These are phyloP conservation scores for Amanita fuliginea DNA, from an alignment of 768 basidiomycete genomes.

Conservation along the genomic window DNA sequence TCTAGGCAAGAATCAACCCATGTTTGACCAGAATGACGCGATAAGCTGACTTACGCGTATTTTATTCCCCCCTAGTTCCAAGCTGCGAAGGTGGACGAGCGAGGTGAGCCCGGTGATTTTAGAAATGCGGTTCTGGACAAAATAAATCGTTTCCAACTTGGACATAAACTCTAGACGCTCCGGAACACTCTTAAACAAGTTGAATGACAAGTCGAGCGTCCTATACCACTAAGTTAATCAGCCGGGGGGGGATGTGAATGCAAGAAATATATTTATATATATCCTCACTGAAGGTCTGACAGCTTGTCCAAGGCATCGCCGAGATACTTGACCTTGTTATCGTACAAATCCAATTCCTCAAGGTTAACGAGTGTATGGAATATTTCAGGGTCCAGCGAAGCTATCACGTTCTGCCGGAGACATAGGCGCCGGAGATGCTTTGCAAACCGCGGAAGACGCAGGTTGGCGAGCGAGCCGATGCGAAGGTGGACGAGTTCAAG, in stretches of 20 bases:
- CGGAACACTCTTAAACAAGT: slow-evolving; percentile 67
- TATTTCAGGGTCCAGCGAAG: slow-evolving; percentile 57
- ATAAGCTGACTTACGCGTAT: slow-evolving; percentile 55
- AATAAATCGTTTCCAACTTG: slow-evolving; percentile 71
- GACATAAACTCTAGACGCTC: slow-evolving; percentile 46
- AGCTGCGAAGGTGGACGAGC: slow-evolving; percentile 50
- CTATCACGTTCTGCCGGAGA: slow-evolving; percentile 79
- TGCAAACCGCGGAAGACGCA: slow-evolving; percentile 70
- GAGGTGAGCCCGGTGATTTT: slow-evolving; percentile 59
- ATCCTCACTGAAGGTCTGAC: slow-evolving; percentile 42
- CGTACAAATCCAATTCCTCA: slow-evolving; percentile 91
- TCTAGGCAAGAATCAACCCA: slow-evolving; percentile 30
- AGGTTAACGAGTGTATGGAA: slow-evolving; percentile 57
- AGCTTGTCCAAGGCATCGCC: slow-evolving; percentile 54
- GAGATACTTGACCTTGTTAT: slow-evolving; percentile 80
- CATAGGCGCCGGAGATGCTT: slow-evolving; percentile 61
- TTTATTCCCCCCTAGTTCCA: slow-evolving; percentile 91
- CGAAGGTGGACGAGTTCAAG: slow-evolving; percentile 78
- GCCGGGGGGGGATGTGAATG: background rate
- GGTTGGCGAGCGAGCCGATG: slow-evolving; percentile 51
- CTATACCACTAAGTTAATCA: slow-evolving; percentile 25
- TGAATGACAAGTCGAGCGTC: slow-evolving; percentile 89
- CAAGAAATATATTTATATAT: background rate
- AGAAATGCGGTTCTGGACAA: slow-evolving; percentile 93
- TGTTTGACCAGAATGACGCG: background rate